Base-by-base conservation (phyloP, 1,139 yeast genomes). In the Geotrichum siamense region DNA sequence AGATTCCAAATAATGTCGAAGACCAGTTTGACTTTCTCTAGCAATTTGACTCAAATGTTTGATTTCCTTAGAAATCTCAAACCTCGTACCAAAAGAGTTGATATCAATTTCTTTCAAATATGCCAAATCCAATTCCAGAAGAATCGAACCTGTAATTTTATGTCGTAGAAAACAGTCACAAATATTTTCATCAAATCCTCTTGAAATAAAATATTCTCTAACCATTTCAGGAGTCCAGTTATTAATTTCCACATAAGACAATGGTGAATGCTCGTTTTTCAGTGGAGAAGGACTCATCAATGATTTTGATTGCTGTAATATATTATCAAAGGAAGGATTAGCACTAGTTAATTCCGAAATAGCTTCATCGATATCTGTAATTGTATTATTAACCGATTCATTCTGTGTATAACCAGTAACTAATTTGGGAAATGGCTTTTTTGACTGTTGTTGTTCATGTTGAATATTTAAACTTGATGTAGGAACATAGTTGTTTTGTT, bases 71-170 rank as follows among this genome's bases (percentile, higher is more conserved):
- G 79, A 80, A 35, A 93, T 76, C 62, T 89, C 96, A 64, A 87
- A 91, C 49, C 99, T 72, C 1, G 96, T 89, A 19, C 99, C 99
- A 68, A 91, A 91, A 2, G 95, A 84, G 45, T 79, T 74, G 43
- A 91, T 91, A 51, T 89, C 98, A 48, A 91, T 70, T 62, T 91
- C 98, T 60, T 91, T 91, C 57, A 91, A 71, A 57, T 84, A 84
- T 1, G 86, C 75, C 53, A 89, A 71, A 58, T 89, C 96, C 53
- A 93, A 71, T 61, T 89, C 95, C 45, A 91, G 70, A 41, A 91
- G 66, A 42, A 91, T 89, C 2, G 77, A 70, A 15, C 98, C 98
- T 0, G 91, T 81, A 48, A 91, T 86, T 56, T 87, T 85, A 64
- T 91, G 98, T 53, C 80, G 75, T 4, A 82, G 76, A 62, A 93